These are phyloP conservation scores for Yarrowia hollandica DNA, from an alignment of 805 yeast species.

Conservation along the genomic window DNA sequence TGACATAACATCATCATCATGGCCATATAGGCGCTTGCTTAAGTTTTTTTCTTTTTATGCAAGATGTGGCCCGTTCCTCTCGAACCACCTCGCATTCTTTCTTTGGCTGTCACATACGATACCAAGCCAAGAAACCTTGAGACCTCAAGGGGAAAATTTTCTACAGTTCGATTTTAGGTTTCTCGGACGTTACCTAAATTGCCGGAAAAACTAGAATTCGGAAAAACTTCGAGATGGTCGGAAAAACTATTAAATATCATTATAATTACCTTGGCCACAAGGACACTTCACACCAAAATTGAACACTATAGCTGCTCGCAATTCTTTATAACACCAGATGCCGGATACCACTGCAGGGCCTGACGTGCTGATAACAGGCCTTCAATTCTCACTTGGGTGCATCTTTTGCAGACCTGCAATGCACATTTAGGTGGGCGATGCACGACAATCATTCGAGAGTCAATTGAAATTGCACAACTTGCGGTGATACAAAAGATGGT, in stretches of 20 bases:
- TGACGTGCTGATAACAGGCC: background rate
- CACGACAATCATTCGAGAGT: background rate
- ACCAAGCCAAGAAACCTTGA: background rate
- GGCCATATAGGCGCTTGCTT: too few species aligned
- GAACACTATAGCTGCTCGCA: background rate
- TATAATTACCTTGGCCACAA: too few species aligned
- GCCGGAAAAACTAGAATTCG: slow-evolving; percentile 6
- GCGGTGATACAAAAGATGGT: background rate
- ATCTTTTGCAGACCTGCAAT: background rate
- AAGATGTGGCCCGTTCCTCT: background rate
- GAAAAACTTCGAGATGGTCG: slow-evolving; percentile 7
- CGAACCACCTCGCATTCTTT: background rate
- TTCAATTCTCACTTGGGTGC: background rate
- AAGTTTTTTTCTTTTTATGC: background rate
- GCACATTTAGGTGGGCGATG: slow-evolving; percentile 2
- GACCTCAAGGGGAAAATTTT: background rate
- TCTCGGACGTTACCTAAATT: background rate
- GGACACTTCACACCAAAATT: background rate
- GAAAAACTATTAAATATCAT: too few species aligned
- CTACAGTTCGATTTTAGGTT: background rate
- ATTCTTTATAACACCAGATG: background rate
- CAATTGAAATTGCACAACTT: too few species aligned
- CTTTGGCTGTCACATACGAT: background rate
- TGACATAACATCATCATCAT: background rate
- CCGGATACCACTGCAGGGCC: slow-evolving; percentile 19